Base-by-base conservation (phyloP, 768 basidiomycete genomes). In the Boletus vinaceobasis region DNA sequence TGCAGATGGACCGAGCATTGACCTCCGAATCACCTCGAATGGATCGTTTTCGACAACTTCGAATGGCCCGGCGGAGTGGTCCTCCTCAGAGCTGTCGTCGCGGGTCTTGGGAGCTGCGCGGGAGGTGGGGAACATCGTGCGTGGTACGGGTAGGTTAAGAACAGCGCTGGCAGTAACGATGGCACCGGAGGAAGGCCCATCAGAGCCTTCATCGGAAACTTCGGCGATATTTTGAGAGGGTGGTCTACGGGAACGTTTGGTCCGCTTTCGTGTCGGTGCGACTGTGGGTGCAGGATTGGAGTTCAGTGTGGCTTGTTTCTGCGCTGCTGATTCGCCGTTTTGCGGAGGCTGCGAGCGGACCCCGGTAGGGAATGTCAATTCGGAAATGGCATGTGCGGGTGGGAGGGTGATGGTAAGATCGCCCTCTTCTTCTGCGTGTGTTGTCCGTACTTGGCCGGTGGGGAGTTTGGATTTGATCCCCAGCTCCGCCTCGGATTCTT, bases 321-420 rank as follows among this genome's bases (percentile, higher is more conserved):
- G 36, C n/a, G 35, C n/a, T 10, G 39, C 29, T 19, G 36, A 6
- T 31, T 54, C 29, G 4, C 50, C 50, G n/a, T 52, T 52, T 4
- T 44, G 39, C 26, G 50, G 43, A 23, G 43, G 33, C 21, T 38
- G 57, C 1, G 52, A 39, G 36, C 39, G 65, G 21, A 60, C 51
- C 7, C 48, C 48, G 1, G 69, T 71, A 11, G 70, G 69, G 9
- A 72, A 15, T 1, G 53, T 36, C 11, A 69, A 4, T 23, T 71
- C 69, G 11, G 69, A 43, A 27, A 71, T 69, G 52, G 64, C 53
- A 13, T 72, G 64, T 9, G 65, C 61, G 3, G 67, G 63, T 5
- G 69, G 67, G 26, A 67, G 32, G 11, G 56, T 21, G 51, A 70
- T 47, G 15, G 60, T 61, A 31, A 67, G 48, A 17, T 60, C 53